A percentile compares a stretch with the other conserved stretches of the same genome.
Evolutionary conservation across 805 yeast genomes (phyloP).

Genomic region (Zygoascus ofunaensis): DNA sequence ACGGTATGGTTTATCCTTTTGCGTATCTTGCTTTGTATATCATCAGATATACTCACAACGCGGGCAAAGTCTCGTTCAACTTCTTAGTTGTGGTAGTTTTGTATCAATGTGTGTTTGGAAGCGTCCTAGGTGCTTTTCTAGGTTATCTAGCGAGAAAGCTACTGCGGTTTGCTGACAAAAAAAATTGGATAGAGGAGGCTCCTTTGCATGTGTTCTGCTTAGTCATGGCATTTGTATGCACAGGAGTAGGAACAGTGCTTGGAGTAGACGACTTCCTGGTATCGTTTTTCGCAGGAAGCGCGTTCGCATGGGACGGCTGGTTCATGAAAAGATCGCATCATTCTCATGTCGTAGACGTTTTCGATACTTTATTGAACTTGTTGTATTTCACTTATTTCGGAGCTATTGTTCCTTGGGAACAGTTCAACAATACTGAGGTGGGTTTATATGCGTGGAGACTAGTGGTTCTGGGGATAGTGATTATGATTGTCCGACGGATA

Average conservation of each 20-base stretch:
- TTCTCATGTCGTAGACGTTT: conserved; percentile 77
- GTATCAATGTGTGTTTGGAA: conserved; percentile 77
- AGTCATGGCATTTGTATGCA: conserved; percentile 71
- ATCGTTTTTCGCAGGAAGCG: conserved; percentile 87
- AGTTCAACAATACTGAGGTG: conserved; percentile 50
- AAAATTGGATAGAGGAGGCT: conserved; percentile 71
- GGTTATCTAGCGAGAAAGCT: conserved; percentile 66
- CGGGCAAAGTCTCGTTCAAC: conserved; percentile 61
- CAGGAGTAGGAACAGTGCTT: conserved; percentile 79
- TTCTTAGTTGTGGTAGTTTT: conserved; percentile 71
- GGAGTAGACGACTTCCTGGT: conserved; percentile 86
- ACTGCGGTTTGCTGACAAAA: conserved; percentile 63
- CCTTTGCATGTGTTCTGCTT: conserved; percentile 79
- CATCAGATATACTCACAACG: conserved; percentile 55
- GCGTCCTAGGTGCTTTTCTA: conserved; percentile 58
- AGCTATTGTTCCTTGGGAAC: conserved; percentile 81
- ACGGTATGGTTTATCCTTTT: conserved; percentile 94
- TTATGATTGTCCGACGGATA: conserved; percentile 66
- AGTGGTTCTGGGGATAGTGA: conserved; percentile 61
- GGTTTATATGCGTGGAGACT: conserved; percentile 76
- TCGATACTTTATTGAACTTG: conserved; percentile 72
- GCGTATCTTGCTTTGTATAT: conserved; percentile 60
- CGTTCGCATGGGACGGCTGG: conserved; percentile 92
- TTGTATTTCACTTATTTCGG: conserved; percentile 87
- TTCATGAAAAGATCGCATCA: conserved; percentile 78